Conservation (phyloP, 2,329 filamentous ascomycete species). For the Botryosphaeria dothidea region DNA sequence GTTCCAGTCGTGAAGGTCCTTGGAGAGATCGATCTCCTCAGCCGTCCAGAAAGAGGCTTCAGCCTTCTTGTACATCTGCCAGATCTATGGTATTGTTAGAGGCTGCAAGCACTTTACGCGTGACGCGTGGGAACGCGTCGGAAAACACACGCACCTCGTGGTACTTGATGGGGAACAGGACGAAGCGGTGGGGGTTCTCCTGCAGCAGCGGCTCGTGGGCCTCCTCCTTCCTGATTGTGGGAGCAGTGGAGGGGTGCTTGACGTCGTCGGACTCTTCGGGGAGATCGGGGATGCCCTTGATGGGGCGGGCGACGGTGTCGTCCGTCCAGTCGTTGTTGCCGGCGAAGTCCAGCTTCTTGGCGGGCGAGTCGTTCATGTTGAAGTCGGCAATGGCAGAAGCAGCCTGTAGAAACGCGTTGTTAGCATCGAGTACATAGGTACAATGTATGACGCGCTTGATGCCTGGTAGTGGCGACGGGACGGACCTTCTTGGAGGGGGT, state of each 20-base stretch:
- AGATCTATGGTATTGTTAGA: constrained; percentile 69
- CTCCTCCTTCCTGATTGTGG: constrained; percentile 64
- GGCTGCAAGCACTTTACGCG: constrained; percentile 8
- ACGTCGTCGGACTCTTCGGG: constrained; percentile 31
- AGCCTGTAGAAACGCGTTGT: constrained; percentile 58
- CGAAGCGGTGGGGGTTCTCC: constrained; percentile 95
- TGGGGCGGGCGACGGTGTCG: constrained; percentile 53
- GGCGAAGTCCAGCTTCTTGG: constrained; percentile 86
- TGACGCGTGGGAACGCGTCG: constrained; percentile 46
- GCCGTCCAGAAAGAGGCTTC: constrained; percentile 99
- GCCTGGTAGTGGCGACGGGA: constrained; percentile 24
- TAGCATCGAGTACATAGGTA: constrained; percentile 40
- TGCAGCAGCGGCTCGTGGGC: constrained; percentile 86
- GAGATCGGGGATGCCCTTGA: constrained; percentile 52
- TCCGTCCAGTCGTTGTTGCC: constrained; percentile 50
- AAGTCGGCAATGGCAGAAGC: constrained; percentile 82
- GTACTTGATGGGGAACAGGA: constrained; percentile 98
- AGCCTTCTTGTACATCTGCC: constrained; percentile 99
- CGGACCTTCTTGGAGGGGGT: constrained; percentile 73
- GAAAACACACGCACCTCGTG: constrained; percentile 79
- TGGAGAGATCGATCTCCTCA: constrained; percentile 98
- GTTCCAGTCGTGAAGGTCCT: constrained; percentile 99
- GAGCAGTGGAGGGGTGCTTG: constrained; percentile 56
- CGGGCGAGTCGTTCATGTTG: constrained; percentile 84
- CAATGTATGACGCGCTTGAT: constrained; percentile 33